These are phyloP conservation scores for Cerrena zonata DNA, from an alignment of 1,284 basidiomycete species.

Conservation along the genomic window DNA sequence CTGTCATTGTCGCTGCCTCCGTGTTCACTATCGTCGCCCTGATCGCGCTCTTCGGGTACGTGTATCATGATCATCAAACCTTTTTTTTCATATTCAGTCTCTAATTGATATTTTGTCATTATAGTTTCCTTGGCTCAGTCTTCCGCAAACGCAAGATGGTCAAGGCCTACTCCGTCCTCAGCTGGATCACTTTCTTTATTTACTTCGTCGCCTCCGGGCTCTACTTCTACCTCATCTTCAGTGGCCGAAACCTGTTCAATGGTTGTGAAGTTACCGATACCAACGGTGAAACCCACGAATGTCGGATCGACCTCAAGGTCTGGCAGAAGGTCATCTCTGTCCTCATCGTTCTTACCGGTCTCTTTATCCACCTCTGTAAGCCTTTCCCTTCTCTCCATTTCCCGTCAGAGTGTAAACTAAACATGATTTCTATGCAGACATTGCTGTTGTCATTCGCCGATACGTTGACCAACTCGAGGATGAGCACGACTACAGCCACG, in stretches of 20 bases:
- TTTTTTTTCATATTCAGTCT: neutral
- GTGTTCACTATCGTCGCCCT: constrained; percentile 45
- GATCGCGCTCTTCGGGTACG: constrained; percentile 49
- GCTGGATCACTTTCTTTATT: constrained; percentile 42
- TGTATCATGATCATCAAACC: constrained; percentile 8
- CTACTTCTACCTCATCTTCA: constrained; percentile 27
- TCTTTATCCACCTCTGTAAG: constrained; percentile 49
- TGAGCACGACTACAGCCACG: constrained; percentile 23
- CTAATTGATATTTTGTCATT: constrained; percentile 1
- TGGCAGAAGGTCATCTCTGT: constrained; percentile 25
- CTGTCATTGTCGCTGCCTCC: constrained; percentile 41
- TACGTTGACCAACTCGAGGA: constrained; percentile 29
- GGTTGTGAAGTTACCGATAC: constrained; percentile 15
- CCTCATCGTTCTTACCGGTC: constrained; percentile 28
- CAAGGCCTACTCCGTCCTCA: constrained; percentile 39
- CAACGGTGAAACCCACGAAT: constrained; percentile 21
- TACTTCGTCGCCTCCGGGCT: constrained; percentile 42
- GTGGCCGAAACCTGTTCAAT: constrained; percentile 21
- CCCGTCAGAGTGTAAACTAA: neutral
- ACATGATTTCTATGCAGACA: constrained; percentile 16
- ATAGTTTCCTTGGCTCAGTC: constrained; percentile 45
- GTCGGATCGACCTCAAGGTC: constrained; percentile 17
- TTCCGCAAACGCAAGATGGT: constrained; percentile 43
- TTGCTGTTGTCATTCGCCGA: constrained; percentile 26
- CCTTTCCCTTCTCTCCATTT: constrained; percentile 11